These are phyloP conservation scores for Chalciporus pseudorubinellus DNA, from an alignment of 768 basidiomycete genomes.

Conservation along the genomic window DNA sequence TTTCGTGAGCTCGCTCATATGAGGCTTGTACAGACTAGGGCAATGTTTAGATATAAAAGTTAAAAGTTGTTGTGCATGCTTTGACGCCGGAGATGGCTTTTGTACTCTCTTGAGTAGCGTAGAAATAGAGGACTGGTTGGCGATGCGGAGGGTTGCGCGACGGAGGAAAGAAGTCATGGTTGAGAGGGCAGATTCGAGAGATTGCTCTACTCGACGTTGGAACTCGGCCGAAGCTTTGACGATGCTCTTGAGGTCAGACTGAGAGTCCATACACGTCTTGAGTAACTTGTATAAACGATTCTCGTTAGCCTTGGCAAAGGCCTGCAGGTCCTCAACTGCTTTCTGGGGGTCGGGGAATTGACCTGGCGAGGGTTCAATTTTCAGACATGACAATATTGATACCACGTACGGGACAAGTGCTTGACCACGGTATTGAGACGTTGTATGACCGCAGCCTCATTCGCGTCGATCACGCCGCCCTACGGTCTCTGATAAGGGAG, in stretches of 20 bases:
- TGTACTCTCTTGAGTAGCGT: conserved; percentile 70
- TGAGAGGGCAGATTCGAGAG: conserved; percentile 52
- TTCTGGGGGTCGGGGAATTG: conserved; percentile 69
- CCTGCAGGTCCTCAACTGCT: conserved; percentile 70
- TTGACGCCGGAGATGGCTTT: conserved; percentile 41
- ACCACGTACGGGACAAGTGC: conserved; percentile 57
- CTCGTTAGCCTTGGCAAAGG: conserved; percentile 88
- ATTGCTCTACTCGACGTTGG: conserved; percentile 69
- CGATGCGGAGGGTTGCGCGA: conserved; percentile 62
- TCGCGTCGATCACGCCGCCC: conserved; percentile 89
- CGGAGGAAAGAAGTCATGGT: conserved; percentile 76
- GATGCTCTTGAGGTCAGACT: conserved; percentile 77
- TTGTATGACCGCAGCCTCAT: conserved; percentile 62
- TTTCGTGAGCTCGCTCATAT: conserved; percentile 74
- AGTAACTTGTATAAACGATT: conserved; percentile 80
- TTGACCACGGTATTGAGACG: conserved; percentile 55
- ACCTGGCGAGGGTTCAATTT: conserved; percentile 30
- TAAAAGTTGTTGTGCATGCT: conserved; percentile 52
- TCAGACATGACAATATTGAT: background rate
- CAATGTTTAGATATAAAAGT: conserved; percentile 70
- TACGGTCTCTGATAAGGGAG: conserved; percentile 29
- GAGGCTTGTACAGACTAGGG: conserved; percentile 68
- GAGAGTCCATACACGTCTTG: conserved; percentile 77
- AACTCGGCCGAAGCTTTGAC: conserved; percentile 85
- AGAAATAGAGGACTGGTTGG: conserved; percentile 86